Evolutionary conservation across 108 stramenopile species (phyloP), one percentile per base, ranked within the genome.

Genomic region (Pseudonitzschia multiseries): DNA sequence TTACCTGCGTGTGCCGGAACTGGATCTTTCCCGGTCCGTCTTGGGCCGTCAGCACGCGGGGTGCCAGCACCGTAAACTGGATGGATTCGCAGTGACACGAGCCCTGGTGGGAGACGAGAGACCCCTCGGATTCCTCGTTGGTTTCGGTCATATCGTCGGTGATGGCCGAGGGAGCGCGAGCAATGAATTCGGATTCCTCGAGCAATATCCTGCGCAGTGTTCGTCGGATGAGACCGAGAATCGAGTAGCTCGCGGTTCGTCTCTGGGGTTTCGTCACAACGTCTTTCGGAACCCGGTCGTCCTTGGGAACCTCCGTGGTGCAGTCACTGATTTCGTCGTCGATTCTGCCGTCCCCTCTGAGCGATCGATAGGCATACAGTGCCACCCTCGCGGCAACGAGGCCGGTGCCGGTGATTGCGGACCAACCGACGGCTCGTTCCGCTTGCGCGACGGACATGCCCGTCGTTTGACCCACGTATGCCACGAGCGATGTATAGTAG

Each of bases 51-150:
- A 91, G 46, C 26, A 57, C 68, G n/a, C 74, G 62, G 40, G 88
- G 88, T 68, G 86, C 90, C 41, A 72, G 65, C 44, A 89, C 82
- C 69, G 78, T 64, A 73, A 92, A 89, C 5, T 76, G 65, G 56
- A 92, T 83, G 22, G 85, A 84, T 15, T 81, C 68, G 69, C 91
- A 92, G 63, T 92, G 85, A 56, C 91, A 92, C 24, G 82, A 83
- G 40, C 91, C 91, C 10, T 62, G 40, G 71, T 90, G 86, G 29
- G 65, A 74, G 27, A 74, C 65, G n/a, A 65, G 64, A 20, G 36
- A 62, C 17, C 50, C 44, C 53, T 77, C 70, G 46, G 54, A 21
- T 8, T 4, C 29, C 26, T 57, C 69, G 10, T 6, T 10, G 42
- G 10, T 42, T 43, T 59, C 57, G 14, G 59, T 14, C 13, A n/a